Evolutionary conservation across 495 filamentous ascomycete genomes (phyloP).

Genomic region (Daldinia caldariorum): DNA sequence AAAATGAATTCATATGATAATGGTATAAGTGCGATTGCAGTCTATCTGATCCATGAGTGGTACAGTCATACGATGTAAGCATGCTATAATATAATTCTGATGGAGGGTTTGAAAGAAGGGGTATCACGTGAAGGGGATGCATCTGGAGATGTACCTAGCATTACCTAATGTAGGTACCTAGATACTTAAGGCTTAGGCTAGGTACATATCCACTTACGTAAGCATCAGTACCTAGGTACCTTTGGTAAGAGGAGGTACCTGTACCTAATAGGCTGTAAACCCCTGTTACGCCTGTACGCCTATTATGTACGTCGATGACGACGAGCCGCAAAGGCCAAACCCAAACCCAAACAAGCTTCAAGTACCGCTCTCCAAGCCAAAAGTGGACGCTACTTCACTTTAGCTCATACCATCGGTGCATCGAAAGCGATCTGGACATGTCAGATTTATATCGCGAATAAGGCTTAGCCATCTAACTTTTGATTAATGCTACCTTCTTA

Average conservation of each 20-base stretch:
- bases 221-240: not conserved
- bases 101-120: not conserved
- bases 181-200: conserved; percentile 1
- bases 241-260: too few species aligned
- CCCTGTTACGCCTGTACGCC: too few species aligned
- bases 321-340: not conserved
- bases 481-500: not conserved
- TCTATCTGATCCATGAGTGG: too few species aligned
- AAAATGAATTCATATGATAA: too few species aligned
- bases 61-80: too few species aligned
- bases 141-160: too few species aligned
- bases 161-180: not conserved
- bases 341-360: conserved; percentile 21
- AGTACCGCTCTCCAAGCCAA: conserved; percentile 11
- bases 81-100: too few species aligned
- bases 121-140: not conserved
- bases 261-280: not conserved
- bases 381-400: conserved; percentile 7
- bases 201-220: not conserved
- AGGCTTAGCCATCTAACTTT: conserved; percentile 18
- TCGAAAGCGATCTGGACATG: conserved; percentile 1
- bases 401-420: not conserved
- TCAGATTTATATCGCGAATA: conserved; percentile 21
- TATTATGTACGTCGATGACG: conserved; percentile 12
- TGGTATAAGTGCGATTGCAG: too few species aligned